Evolutionary conservation across 352 stramenopile species (phyloP), one percentile per base, ranked within the genome.

Genomic region (Globisporangium polare): DNA sequence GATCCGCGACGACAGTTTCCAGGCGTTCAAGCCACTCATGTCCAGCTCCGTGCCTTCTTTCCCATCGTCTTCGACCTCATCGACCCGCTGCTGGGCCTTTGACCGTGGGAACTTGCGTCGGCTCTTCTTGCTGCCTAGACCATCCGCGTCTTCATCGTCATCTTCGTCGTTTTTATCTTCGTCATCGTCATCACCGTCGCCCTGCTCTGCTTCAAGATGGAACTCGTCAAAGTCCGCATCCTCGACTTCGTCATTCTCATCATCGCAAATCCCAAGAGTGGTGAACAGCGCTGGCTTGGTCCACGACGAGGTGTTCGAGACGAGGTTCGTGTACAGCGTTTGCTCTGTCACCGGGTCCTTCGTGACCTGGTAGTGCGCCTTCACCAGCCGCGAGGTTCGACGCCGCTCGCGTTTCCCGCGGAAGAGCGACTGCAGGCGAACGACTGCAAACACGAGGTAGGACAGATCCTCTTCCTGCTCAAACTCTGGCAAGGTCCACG

Each of bases 1-100:
- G 29, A 92, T 79, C 1, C 80, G 80, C 45, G 75, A 78, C 45
- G 83, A 88, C 20, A 92, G 35, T 27, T 73, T 77, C 66, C 72
- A 78, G 5, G 71, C 75, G n/a, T 80, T 58, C 0, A 92, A 53
- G 0, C 62, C 60, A n/a, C 77, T 86, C 60, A 92, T 33, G 45
- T 90, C 70, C 12, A 92, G 67, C 22, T 54, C 10, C 8, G 60
- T 56, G 8, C 53, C 61, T 13, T 69, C 29, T 18, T 69, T 62
- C 0, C 20, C 66, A 2, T 49, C 52, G 51, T 90, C 78, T 29
- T 89, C 79, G 5, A 71, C 79, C 1, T 51, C 67, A 42, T 90
- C 81, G 13, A 90, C 77, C 8, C 78, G 72, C 46, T 73, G 60
- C 31, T 92, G 83, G 0, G 71, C 78, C 56, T 78, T 78, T 0